These are phyloP conservation scores for Linum lewisii DNA, from an alignment of 345 rosid species.

Conservation along the genomic window DNA sequence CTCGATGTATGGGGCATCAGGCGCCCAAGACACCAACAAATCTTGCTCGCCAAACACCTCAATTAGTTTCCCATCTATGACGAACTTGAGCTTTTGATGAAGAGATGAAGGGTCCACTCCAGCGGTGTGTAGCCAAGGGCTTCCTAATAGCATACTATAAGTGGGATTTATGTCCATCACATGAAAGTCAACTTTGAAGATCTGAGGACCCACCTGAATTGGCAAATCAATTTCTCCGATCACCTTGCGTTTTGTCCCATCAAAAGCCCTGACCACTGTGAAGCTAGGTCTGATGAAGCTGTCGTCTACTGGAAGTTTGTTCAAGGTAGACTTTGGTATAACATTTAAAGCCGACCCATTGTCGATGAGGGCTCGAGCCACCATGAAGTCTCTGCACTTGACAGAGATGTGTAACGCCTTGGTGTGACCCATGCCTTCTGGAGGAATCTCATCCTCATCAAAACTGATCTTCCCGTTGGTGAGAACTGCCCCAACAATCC, in stretches of 20 bases:
- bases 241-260: background rate
- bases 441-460: background rate
- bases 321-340: background rate
- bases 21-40: background rate
- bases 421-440: background rate
- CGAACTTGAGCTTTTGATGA: background rate
- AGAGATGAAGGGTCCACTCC: background rate
- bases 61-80: background rate
- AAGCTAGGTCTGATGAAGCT: background rate
- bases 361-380: background rate
- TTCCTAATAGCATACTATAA: background rate
- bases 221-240: background rate
- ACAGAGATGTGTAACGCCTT: background rate
- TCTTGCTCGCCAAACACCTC: too few relatives aligned
- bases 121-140: background rate
- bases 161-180: background rate
- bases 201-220: background rate
- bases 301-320: background rate
- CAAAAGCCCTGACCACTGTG: background rate
- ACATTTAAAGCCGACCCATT: background rate
- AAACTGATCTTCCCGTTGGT: background rate
- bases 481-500: background rate
- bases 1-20: background rate
- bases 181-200: background rate
- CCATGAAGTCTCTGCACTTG: background rate